Percentiles rank a stretch among this genome's conserved stretches.
phyloP scores from a whole-genome alignment of 495 filamentous ascomycete genomes.

The Ramalina intermedia region DNA sequence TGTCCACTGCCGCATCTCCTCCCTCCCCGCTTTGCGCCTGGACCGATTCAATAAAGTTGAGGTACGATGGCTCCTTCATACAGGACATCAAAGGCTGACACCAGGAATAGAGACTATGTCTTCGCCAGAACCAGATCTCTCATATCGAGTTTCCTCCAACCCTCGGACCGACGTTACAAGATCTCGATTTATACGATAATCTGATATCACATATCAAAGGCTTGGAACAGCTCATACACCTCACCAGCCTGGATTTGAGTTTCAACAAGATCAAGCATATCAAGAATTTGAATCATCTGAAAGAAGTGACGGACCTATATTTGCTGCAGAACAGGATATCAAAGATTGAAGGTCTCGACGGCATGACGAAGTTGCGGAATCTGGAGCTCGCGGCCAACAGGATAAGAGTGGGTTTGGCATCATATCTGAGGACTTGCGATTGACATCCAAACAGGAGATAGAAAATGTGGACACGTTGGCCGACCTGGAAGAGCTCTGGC shows the following conservation, averaged over 20 bases:
- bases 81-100: background rate
- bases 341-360: conserved; percentile 72
- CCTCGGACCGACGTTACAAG: conserved; percentile 50
- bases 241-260: conserved; percentile 75
- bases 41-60: conserved; percentile 67
- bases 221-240: conserved; percentile 57
- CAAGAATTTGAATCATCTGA: conserved; percentile 71
- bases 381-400: conserved; percentile 85
- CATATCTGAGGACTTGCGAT: background rate
- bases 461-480: conserved; percentile 68
- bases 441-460: conserved; percentile 45
- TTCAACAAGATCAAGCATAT: conserved; percentile 99
- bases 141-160: conserved; percentile 54
- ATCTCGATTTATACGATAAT: conserved; percentile 97
- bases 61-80: conserved; percentile 22
- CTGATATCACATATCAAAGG: conserved; percentile 78
- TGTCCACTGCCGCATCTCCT: conserved; percentile 69
- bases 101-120: conserved; percentile 54
- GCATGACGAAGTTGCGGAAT: conserved; percentile 57
- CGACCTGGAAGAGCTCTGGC: conserved; percentile 75
- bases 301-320: conserved; percentile 68
- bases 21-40: conserved; percentile 61
- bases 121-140: conserved; percentile 84
- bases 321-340: conserved; percentile 92
- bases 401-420: conserved; percentile 43